Conservation (phyloP, 2,329 filamentous ascomycete genomes). For the Cercospora sp. region DNA sequence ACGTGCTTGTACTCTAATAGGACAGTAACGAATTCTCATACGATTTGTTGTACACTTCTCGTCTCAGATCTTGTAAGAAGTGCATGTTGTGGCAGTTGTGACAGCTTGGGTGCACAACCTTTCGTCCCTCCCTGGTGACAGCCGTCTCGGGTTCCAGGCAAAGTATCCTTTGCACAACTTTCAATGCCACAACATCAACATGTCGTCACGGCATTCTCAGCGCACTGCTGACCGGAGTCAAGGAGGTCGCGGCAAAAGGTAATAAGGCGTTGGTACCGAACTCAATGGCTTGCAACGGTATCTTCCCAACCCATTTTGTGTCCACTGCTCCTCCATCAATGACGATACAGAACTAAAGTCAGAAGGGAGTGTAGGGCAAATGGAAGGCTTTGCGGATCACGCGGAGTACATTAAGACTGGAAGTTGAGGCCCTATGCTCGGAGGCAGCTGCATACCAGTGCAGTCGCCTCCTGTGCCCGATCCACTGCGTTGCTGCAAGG, state of each 20-base stretch:
- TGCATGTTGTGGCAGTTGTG: neutral
- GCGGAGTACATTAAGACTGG: neutral
- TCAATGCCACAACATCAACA: neutral
- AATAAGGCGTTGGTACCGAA: neutral
- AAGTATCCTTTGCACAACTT: neutral
- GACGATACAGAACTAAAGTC: no score
- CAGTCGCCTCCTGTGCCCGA: neutral
- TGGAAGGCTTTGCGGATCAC: neutral
- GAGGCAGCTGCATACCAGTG: neutral
- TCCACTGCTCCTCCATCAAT: no score
- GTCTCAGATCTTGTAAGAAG: neutral
- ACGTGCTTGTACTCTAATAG: slow-evolving; percentile 3
- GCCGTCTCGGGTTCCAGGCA: neutral
- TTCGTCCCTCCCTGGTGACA: neutral
- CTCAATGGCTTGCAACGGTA: neutral
- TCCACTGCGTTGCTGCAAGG: neutral
- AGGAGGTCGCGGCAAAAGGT: no score
- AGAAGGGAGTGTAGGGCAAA: no score
- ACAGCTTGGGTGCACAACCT: neutral
- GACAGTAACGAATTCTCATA: slow-evolving; percentile 7
- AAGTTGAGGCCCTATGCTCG: neutral
- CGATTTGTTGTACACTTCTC: neutral
- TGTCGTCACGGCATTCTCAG: neutral
- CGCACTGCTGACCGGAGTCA: neutral
- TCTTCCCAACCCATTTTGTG: no score